phyloP scores from a whole-genome alignment of 441 rosid genomes.

The Pelargonium citronellum region DNA sequence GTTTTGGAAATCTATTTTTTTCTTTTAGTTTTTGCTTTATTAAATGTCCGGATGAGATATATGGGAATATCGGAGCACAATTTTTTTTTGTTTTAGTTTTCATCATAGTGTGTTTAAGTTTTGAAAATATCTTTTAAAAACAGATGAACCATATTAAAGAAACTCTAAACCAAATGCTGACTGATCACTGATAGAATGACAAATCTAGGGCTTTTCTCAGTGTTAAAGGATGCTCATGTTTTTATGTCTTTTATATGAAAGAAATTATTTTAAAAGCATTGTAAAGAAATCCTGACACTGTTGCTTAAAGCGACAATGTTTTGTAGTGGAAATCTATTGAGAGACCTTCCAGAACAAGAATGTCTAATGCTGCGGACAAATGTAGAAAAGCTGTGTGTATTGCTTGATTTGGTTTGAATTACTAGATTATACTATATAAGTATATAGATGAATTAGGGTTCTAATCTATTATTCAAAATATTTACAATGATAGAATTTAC shows the following conservation, averaged over 20 bases:
- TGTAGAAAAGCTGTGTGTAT: background rate
- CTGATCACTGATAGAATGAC: background rate
- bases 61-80: background rate
- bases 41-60: background rate
- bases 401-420: background rate
- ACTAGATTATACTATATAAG: background rate
- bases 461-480: background rate
- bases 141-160: background rate
- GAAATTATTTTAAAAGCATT: background rate
- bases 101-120: background rate
- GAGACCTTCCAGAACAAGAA: background rate
- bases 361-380: background rate
- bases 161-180: background rate
- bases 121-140: background rate
- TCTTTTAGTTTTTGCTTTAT: background rate
- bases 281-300: background rate
- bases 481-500: background rate
- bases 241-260: background rate
- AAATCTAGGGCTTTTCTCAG: background rate
- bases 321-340: background rate
- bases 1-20: conserved; percentile 6
- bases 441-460: background rate
- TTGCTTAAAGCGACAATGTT: background rate
- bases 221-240: background rate
- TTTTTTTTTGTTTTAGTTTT: background rate